phyloP scores from a whole-genome alignment of 768 basidiomycete species.

The Gloeostereum incarnatum region DNA sequence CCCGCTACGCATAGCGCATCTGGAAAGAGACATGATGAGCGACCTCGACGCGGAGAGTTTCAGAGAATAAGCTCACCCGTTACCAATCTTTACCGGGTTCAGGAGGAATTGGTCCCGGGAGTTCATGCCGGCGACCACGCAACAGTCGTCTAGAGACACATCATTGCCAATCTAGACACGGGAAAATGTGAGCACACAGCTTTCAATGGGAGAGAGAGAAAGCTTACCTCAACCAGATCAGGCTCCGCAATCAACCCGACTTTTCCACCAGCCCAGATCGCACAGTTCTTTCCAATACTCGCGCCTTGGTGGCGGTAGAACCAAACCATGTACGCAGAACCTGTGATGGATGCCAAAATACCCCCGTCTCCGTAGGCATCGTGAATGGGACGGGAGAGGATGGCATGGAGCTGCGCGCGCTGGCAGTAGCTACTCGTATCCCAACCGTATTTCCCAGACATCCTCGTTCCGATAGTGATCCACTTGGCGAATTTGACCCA shows the following conservation, averaged over 20 bases:
- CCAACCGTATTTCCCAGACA: slow-evolving; percentile 31
- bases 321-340: slow-evolving; percentile 35
- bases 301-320: slow-evolving; percentile 33
- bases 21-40: too few species aligned
- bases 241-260: slow-evolving; percentile 37
- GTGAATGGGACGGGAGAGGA: slow-evolving; percentile 24
- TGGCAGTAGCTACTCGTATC: slow-evolving; percentile 39
- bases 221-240: slow-evolving; percentile 31
- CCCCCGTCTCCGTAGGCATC: slow-evolving; percentile 34
- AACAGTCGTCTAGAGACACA: slow-evolving; percentile 35
- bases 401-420: slow-evolving; percentile 37
- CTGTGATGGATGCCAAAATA: slow-evolving; percentile 27
- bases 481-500: slow-evolving; percentile 36
- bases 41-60: too few species aligned
- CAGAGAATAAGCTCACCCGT: slow-evolving; percentile 15
- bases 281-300: slow-evolving; percentile 31
- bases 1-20: slow-evolving; percentile 33
- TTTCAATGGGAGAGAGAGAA: too few species aligned
- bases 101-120: slow-evolving; percentile 20
- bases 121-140: slow-evolving; percentile 28
- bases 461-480: slow-evolving; percentile 31
- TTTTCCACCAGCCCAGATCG: slow-evolving; percentile 30
- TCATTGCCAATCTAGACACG: slow-evolving; percentile 24
- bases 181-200: background rate
- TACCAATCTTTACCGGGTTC: background rate